Conservation (phyloP, 2,329 filamentous ascomycete species). For the Acarospora socialis region DNA sequence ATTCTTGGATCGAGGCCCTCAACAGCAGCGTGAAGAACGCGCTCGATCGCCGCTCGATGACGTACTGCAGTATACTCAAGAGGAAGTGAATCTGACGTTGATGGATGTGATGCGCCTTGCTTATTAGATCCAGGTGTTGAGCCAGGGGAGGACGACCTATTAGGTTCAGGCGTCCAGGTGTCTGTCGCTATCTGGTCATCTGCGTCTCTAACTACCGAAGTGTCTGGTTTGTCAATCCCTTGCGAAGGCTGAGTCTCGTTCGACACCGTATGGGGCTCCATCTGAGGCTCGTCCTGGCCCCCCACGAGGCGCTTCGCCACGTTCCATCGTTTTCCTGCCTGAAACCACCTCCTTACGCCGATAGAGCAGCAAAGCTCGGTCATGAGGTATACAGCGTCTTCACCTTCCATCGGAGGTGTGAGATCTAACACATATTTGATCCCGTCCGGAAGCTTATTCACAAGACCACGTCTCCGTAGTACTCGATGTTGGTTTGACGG, state of each 20-base stretch:
- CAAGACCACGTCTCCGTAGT: constrained; percentile 19
- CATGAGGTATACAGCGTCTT: constrained; percentile 46
- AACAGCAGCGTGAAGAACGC: constrained; percentile 43
- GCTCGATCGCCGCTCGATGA: constrained; percentile 49
- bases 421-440: constrained; percentile 49
- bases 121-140: not conserved
- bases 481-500: constrained; percentile 11
- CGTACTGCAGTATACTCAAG: constrained; percentile 50
- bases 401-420: constrained; percentile 46
- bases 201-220: not conserved
- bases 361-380: constrained; percentile 44
- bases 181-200: not conserved
- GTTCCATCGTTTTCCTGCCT: constrained; percentile 22
- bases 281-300: constrained; percentile 33
- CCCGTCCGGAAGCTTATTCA: constrained; percentile 19
- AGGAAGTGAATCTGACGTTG: constrained; percentile 11
- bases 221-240: not conserved
- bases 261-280: not conserved
- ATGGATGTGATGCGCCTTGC: not conserved
- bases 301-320: constrained; percentile 29
- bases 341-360: constrained; percentile 43
- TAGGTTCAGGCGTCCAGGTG: not conserved
- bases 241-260: not conserved
- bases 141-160: not conserved
- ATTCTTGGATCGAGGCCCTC: constrained; percentile 40